phyloP scores from a whole-genome alignment of 306 rosid genomes.

The Rubus parviflorus region DNA sequence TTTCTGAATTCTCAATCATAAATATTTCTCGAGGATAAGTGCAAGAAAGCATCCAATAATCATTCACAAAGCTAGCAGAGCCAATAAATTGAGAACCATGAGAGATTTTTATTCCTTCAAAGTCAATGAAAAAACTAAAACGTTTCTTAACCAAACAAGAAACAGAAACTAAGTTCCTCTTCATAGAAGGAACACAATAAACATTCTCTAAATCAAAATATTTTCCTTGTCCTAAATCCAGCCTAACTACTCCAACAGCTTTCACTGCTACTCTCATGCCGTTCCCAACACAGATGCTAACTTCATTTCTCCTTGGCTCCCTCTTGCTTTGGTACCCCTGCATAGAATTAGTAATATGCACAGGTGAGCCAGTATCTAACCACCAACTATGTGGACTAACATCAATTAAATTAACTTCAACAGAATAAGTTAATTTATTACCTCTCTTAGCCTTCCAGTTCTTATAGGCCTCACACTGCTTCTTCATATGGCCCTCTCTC shows the following conservation, averaged over 20 bases:
- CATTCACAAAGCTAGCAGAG: not conserved
- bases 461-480: not conserved
- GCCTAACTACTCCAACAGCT: not conserved
- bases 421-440: not conserved
- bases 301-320: not conserved
- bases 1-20: not conserved
- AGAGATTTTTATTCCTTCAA: not conserved
- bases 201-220: not conserved
- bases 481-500: not conserved
- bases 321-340: not conserved
- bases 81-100: not conserved
- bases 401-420: not conserved
- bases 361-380: not conserved
- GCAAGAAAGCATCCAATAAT: not conserved
- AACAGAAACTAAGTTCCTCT: not conserved
- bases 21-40: not conserved
- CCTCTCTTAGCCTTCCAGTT: not conserved
- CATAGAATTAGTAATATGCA: not conserved
- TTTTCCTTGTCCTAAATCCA: not conserved
- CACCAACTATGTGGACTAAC: not conserved
- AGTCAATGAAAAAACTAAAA: not conserved
- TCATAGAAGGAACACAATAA: not conserved
- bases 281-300: not conserved
- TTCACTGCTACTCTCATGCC: not conserved
- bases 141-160: not conserved